A percentile compares a stretch with the other conserved stretches of the same genome.
phyloP scores from a whole-genome alignment of 2,329 filamentous ascomycete genomes.

The Lecanosticta acicola region DNA sequence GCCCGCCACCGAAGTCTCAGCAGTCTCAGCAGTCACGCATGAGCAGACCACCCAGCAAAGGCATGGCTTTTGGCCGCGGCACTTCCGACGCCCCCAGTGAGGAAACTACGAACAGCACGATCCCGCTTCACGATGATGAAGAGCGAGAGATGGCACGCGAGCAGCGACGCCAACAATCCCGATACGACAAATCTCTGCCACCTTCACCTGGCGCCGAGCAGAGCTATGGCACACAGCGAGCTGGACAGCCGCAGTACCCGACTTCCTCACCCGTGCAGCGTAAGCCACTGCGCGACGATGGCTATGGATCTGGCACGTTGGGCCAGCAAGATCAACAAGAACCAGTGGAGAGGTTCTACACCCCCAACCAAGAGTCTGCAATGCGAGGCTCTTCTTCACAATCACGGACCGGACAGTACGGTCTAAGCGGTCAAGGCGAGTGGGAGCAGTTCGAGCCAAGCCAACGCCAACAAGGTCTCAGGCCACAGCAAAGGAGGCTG shows the following conservation, averaged over 20 bases:
- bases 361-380: constrained; percentile 23
- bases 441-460: constrained; percentile 30
- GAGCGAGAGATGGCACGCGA: constrained; percentile 24
- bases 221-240: constrained; percentile 1
- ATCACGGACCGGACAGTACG: constrained; percentile 24
- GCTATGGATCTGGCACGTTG: constrained; percentile 24
- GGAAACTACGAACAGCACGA: constrained; percentile 40
- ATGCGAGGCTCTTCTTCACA: constrained; percentile 9
- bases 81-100: constrained; percentile 41
- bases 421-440: constrained; percentile 27
- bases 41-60: constrained; percentile 31
- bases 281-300: constrained; percentile 31
- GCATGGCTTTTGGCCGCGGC: constrained; percentile 42
- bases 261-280: constrained; percentile 13
- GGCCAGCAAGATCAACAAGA: constrained; percentile 18
- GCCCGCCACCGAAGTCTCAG: constrained; percentile 29
- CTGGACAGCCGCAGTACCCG: constrained; percentile 12
- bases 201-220: constrained; percentile 15
- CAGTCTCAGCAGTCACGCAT: constrained; percentile 22
- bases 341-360: constrained; percentile 30
- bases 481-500: constrained; percentile 82
- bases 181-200: constrained; percentile 29
- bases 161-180: constrained; percentile 15
- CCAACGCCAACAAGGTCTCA: constrained; percentile 38
- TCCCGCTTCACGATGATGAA: constrained; percentile 41